phyloP scores from a whole-genome alignment of 2,329 filamentous ascomycete species.

The Cercospora beticola region DNA sequence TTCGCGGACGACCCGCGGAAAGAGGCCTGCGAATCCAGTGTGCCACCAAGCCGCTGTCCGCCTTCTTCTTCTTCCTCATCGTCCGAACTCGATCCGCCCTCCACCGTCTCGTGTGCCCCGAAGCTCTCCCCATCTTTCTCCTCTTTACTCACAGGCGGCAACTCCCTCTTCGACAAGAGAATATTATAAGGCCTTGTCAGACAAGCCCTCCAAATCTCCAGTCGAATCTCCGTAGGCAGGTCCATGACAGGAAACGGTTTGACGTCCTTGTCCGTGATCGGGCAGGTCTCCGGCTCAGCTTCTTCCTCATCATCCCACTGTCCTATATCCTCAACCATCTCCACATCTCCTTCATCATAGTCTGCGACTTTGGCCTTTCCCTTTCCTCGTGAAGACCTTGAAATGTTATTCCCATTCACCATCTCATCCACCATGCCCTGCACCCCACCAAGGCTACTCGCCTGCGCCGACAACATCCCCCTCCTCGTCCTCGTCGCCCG shows the following conservation, averaged over 20 bases:
- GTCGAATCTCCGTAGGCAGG: conserved; percentile 49
- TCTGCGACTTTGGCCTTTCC: conserved; percentile 16
- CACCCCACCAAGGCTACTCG: conserved; percentile 19
- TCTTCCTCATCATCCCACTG: not conserved
- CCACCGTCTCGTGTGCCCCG: not conserved
- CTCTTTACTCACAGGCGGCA: conserved; percentile 9
- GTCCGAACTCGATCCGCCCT: conserved; percentile 2
- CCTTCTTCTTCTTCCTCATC: conserved; percentile 3
- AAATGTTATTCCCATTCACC: conserved; percentile 2
- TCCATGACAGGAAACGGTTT: conserved; percentile 42
- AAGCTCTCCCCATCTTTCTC: conserved; percentile 1
- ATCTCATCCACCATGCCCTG: conserved; percentile 23
- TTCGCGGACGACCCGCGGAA: not conserved
- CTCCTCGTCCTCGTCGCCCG: conserved; percentile 20
- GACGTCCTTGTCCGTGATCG: conserved; percentile 27
- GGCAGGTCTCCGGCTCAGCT: conserved; percentile 17
- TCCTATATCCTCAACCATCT: not conserved
- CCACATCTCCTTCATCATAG: conserved; percentile 1
- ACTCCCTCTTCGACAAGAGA: conserved; percentile 32
- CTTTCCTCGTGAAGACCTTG: conserved; percentile 9
- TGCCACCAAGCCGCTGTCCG: not conserved
- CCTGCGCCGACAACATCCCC: conserved; percentile 19
- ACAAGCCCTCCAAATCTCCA: conserved; percentile 46
- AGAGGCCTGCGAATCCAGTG: not conserved
- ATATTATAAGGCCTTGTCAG: conserved; percentile 37